Evolutionary conservation across 2,329 filamentous ascomycete genomes (phyloP), one percentile per base, ranked within the genome.

Genomic region (Xylariaceae sp.): DNA sequence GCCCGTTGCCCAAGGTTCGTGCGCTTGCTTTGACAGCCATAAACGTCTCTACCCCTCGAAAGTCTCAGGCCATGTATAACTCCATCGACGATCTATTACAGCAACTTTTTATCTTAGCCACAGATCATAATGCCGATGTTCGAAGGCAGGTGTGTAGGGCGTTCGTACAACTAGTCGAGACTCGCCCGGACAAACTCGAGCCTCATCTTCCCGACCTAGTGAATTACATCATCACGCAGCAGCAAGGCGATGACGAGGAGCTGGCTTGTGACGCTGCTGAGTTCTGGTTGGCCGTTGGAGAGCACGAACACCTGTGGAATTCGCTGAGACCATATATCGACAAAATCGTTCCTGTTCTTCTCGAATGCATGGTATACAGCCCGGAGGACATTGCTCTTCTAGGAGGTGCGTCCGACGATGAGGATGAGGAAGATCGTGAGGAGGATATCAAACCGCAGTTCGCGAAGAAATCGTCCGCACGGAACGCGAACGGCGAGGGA

Each of bases 321-420:
- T 83, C 86, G 0, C 79, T 99, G 44, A 86, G 83, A 7, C 92
- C 92, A 0, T 90, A 90, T 70, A 84, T 98, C 53, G 75, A 83
- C 63, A 90, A 90, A 72, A 93, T 98, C 61, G 89, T 99, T 26
- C 95, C 95, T 0, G 89, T 97, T 1, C 78, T 99, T 49, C 82
- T 99, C 7, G 87, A 95, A 63, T 96, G 91, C 71, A 99, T 99
- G 93, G 87, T 98, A 1, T 99, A 98, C 73, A 90, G 89, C 67
- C 91, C 95, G 61, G 95, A 99, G 65, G 95, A 98, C 63, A 95
- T 96, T 65, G 82, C 90, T 32, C 81, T 92, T 48, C 79, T 98
- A 7, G 92, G 93, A 59, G 89, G 87, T 9, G 91, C 91, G 60
- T 90, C 89, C 19, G 89, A 93, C 63, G 93, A 98, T 71, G 95